Base-by-base conservation (phyloP, 2,329 filamentous ascomycete genomes). In the Apiospora kogelbergensis region DNA sequence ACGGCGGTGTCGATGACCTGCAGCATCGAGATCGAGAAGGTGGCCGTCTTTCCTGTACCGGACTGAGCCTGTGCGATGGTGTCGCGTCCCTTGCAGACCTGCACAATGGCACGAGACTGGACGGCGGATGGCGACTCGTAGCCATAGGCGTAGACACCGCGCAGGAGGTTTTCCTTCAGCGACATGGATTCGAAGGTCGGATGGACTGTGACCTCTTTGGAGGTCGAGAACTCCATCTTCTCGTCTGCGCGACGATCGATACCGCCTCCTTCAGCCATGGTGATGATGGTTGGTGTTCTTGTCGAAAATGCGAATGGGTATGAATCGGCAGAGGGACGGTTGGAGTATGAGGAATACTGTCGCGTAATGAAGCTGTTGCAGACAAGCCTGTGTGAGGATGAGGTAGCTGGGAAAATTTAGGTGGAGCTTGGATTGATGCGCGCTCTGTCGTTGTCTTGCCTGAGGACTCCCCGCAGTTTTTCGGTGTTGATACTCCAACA, bases 111-210 rank as follows among this genome's bases (percentile, higher is more conserved):
- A 80, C 99, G 96, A 80, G 95, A 91, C 80, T 99, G 96, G 74
- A 99, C 98, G 0, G 95, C 89, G 0, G 96, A 98, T 0, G 96
- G 95, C 2, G 96, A 98, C 81, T 99, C 96, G 83, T 98, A 99
- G 73, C 96, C 96, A 76, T 99, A 99, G 44, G 96, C 96, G 80
- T 99, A 99, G 79, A 99, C 95, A 73, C 96, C 96, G 74, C 96
- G 95, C 73, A 99, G 90, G 44, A 99, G 90, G 78, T 97, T 97
- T 81, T 98, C 95, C 84, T 99, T 99, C 80, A 99, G 81, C 75
- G 97, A 95, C 95, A 98, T 97, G 71, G 93, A 92, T 85, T 97
- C 93, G 80, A 97, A 96, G 67, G 95, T 97, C 63, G 95, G 94
- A 77, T 95, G 94, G 69, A 96, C 96, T 2, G 93, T 96, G 71